These are phyloP conservation scores for Corynascus novoguineensis DNA, from an alignment of 495 filamentous ascomycete species.

Conservation along the genomic window DNA sequence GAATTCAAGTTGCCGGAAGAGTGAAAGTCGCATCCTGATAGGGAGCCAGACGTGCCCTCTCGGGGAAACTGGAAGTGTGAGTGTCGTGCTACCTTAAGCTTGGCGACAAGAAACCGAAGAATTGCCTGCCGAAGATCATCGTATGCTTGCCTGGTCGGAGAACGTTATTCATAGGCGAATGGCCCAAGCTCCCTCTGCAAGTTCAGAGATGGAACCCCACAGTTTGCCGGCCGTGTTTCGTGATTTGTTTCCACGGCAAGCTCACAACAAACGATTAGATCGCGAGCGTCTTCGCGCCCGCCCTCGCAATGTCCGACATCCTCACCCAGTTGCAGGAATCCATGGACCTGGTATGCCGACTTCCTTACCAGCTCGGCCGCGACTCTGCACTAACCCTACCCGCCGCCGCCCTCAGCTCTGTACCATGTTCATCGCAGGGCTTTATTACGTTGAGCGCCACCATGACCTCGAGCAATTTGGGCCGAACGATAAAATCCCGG, in stretches of 20 bases:
- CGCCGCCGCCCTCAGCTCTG: slow-evolving; percentile 54
- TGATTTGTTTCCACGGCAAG: no score
- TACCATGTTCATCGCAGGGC: slow-evolving; percentile 80
- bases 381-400: background rate
- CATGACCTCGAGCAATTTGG: slow-evolving; percentile 68
- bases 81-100: background rate
- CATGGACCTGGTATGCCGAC: slow-evolving; percentile 67
- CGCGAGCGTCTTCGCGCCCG: no score
- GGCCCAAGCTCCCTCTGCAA: no score
- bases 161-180: background rate
- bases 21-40: slow-evolving; percentile 1
- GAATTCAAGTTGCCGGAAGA: background rate
- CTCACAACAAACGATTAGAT: no score
- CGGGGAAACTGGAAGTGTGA: background rate
- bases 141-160: background rate
- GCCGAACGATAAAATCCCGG: slow-evolving; percentile 51
- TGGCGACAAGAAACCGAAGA: background rate
- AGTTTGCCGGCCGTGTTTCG: background rate
- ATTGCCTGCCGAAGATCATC: slow-evolving; percentile 1
- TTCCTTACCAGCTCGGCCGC: background rate
- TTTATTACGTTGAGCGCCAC: slow-evolving; percentile 77
- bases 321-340: slow-evolving; percentile 94
- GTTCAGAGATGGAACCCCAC: background rate
- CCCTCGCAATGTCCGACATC: slow-evolving; percentile 61
- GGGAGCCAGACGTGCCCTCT: background rate